Conservation (phyloP, 257 asterid genomes). For the Voacanga thouarsii region DNA sequence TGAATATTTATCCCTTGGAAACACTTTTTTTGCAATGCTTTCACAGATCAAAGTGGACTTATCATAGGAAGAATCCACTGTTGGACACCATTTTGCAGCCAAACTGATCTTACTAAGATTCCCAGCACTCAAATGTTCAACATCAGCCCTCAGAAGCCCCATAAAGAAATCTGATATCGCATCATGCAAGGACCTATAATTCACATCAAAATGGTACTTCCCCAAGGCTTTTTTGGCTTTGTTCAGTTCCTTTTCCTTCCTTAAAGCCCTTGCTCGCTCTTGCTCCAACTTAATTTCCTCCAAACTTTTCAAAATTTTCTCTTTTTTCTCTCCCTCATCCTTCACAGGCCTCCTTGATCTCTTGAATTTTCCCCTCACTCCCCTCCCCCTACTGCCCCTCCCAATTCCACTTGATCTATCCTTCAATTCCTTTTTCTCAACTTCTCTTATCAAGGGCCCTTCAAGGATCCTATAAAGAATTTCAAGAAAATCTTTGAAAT, state of each 20-base stretch:
- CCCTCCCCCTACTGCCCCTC: background rate
- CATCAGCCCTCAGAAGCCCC: slow-evolving; percentile 40
- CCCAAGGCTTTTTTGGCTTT: slow-evolving; percentile 38
- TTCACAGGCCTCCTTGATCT: background rate
- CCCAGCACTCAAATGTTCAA: slow-evolving; percentile 33
- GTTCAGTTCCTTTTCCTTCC: slow-evolving; percentile 23
- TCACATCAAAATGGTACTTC: slow-evolving; percentile 30
- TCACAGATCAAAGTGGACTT: slow-evolving; percentile 48
- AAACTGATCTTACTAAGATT: slow-evolving; percentile 32
- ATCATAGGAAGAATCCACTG: slow-evolving; percentile 54
- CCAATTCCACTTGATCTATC: background rate
- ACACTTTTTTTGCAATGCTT: slow-evolving; percentile 38
- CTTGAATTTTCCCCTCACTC: background rate
- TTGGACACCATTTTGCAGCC: slow-evolving; percentile 64
- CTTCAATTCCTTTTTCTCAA: background rate
- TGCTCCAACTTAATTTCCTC: slow-evolving; percentile 20
- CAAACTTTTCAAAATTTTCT: slow-evolving; percentile 9
- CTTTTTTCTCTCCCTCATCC: background rate
- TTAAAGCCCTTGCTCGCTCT: slow-evolving; percentile 37
- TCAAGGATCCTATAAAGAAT: slow-evolving; percentile 31
- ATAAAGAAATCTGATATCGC: slow-evolving; percentile 31
- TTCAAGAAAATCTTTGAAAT: slow-evolving; percentile 33
- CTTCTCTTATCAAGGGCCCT: slow-evolving; percentile 16
- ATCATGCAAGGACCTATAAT: slow-evolving; percentile 44
- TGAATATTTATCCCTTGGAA: slow-evolving; percentile 28